phyloP scores from a whole-genome alignment of 768 basidiomycete species.

The Chalciporus pseudorubinellus region DNA sequence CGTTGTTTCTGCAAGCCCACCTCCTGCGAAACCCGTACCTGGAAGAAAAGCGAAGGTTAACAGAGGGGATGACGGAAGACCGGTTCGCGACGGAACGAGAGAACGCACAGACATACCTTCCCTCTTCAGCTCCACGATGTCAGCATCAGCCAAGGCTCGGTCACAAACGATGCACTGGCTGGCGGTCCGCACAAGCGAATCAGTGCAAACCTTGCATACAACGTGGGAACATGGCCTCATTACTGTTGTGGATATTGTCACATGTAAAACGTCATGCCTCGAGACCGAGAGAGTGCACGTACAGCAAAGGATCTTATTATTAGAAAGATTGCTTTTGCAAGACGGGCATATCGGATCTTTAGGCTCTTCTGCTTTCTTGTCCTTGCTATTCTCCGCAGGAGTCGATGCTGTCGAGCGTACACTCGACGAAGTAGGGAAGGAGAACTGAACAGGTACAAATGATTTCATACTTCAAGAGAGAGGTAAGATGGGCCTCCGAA shows the following conservation, averaged over 20 bases:
- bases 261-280: neutral
- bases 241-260: slow-evolving; percentile 46
- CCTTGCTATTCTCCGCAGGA: slow-evolving; percentile 32
- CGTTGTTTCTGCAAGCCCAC: slow-evolving; percentile 89
- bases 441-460: slow-evolving; percentile 79
- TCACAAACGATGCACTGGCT: slow-evolving; percentile 91
- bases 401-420: slow-evolving; percentile 40
- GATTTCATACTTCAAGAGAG: slow-evolving; percentile 64
- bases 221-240: slow-evolving; percentile 90
- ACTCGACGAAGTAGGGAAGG: slow-evolving; percentile 42
- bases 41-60: slow-evolving; percentile 5
- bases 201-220: slow-evolving; percentile 86
- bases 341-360: slow-evolving; percentile 77
- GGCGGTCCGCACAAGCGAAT: slow-evolving; percentile 75
- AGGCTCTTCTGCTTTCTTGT: slow-evolving; percentile 50
- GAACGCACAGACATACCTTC: slow-evolving; percentile 59
- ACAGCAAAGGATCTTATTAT: slow-evolving; percentile 71
- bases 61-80: neutral
- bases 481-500: neutral
- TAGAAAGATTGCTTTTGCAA: slow-evolving; percentile 83
- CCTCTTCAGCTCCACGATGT: slow-evolving; percentile 79
- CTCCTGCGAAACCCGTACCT: slow-evolving; percentile 94
- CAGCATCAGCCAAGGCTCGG: slow-evolving; percentile 56
- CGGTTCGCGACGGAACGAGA: neutral
- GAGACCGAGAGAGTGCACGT: slow-evolving; percentile 27